Conservation (phyloP, 805 yeast species). For the Cyberlindnera nakhonratchasimensis region DNA sequence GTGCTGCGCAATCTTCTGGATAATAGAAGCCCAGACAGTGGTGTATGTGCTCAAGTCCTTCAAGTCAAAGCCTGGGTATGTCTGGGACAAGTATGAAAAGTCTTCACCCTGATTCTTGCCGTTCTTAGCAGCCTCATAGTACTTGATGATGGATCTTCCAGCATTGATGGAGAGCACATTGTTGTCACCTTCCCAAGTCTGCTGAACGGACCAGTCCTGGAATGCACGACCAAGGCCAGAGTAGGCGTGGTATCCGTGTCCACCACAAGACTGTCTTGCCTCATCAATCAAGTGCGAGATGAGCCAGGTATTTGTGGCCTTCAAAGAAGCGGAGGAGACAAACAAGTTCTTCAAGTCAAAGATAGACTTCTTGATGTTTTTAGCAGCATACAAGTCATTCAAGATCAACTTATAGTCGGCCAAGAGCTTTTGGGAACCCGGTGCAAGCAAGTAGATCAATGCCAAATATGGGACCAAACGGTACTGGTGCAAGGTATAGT, state of each 20-base stretch:
- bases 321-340: conserved; percentile 80
- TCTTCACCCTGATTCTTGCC: conserved; percentile 33
- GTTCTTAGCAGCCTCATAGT: conserved; percentile 36
- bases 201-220: conserved; percentile 95
- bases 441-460: conserved; percentile 68
- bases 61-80: conserved; percentile 28
- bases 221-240: conserved; percentile 87
- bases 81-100: conserved; percentile 30
- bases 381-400: conserved; percentile 47
- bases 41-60: conserved; percentile 19
- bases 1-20: conserved; percentile 31
- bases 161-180: conserved; percentile 78
- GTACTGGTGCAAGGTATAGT: conserved; percentile 86
- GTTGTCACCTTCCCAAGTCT: conserved; percentile 99
- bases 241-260: conserved; percentile 94
- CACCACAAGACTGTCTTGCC: conserved; percentile 88
- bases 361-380: conserved; percentile 49
- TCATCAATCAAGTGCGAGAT: conserved; percentile 79
- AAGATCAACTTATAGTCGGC: conserved; percentile 48
- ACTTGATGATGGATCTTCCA: conserved; percentile 63
- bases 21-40: conserved; percentile 35
- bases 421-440: conserved; percentile 64
- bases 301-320: conserved; percentile 88
- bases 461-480: conserved; percentile 85
- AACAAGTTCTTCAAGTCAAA: conserved; percentile 71